Base-by-base conservation (phyloP, 2,329 filamentous ascomycete species). In the Sporothrix euskadiensis region DNA sequence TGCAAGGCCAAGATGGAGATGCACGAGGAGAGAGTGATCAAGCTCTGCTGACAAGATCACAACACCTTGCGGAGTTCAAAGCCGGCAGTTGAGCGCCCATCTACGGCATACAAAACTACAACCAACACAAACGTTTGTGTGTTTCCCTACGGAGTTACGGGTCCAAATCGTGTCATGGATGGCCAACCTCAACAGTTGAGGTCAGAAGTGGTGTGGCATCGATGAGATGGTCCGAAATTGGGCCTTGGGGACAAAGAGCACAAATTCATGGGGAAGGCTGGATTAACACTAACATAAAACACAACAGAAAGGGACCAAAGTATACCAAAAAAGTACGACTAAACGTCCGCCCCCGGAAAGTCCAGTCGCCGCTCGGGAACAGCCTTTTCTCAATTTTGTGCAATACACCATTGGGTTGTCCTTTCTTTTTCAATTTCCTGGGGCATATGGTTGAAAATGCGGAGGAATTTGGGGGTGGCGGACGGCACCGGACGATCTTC, bases 401-500 rank as follows among this genome's bases (percentile, higher is more conserved):
- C 57, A 19, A 49, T 49, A 1, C 14, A 14, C 44, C 44, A 6
- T 5, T 22, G 30, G 5, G 4, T n/a, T 52, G 4, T 54, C 22
- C 16, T 12, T 69, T 26, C 16, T 22, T 16, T 35, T 26, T 32
- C 44, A 3, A 49, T 52, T 49, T 52, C 10, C 41, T 49, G 63
- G 14, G 22, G 63, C 2, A 19, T 14, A 16, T 57, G n/a, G 14
- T 19, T 16, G 69, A 66, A 16, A 54, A 35, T n/a, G 63, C 22
- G 63, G 63, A 68, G 63, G 26, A 10, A 52, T 35, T 30, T 9
- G 63, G 35, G 41, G 41, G 6, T 19, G 52, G n/a, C 14, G 63
- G 61, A 14, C 8, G 14, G 63, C 26, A 44, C 26, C 63, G 63
- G 26, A 52, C 65, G 65, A 68, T 68, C 65, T 68, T 68, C 65